These are phyloP conservation scores for Thelonectria rubi DNA, from an alignment of 2,329 filamentous ascomycete genomes.

Conservation along the genomic window DNA sequence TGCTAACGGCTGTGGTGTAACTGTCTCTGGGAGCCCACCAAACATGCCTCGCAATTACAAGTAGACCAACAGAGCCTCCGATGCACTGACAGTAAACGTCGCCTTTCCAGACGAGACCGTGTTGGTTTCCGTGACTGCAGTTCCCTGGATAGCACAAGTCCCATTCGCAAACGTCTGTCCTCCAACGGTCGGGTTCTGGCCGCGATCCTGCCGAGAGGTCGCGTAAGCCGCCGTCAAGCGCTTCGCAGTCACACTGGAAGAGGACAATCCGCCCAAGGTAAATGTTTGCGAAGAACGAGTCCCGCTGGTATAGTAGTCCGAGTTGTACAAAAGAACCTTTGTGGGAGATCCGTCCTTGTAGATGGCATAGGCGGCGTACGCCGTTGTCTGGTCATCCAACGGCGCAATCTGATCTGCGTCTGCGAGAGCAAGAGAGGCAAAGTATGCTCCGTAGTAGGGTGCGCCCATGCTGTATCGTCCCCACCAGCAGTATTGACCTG, in stretches of 20 bases:
- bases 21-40: not conserved
- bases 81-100: constrained; percentile 24
- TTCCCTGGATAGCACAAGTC: constrained; percentile 28
- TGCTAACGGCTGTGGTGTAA: not conserved
- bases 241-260: constrained; percentile 50
- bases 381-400: constrained; percentile 53
- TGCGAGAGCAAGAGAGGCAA: constrained; percentile 56
- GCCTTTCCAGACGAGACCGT: constrained; percentile 17
- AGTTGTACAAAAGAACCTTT: constrained; percentile 56
- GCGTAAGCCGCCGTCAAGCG: constrained; percentile 39
- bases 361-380: constrained; percentile 57
- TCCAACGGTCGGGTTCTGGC: constrained; percentile 28
- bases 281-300: constrained; percentile 50
- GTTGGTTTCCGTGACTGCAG: constrained; percentile 7
- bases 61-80: constrained; percentile 23
- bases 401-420: constrained; percentile 54
- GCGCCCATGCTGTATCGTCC: constrained; percentile 58
- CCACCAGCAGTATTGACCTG: constrained; percentile 58
- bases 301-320: constrained; percentile 51
- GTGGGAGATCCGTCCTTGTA: constrained; percentile 51
- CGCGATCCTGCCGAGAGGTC: constrained; percentile 31
- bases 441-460: constrained; percentile 61
- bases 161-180: constrained; percentile 33
- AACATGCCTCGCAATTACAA: constrained; percentile 1
- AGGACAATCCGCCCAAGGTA: constrained; percentile 52